Evolutionary conservation across 495 filamentous ascomycete species (phyloP), one percentile per base, ranked within the genome.

Genomic region (Penicillium egyptiacum): DNA sequence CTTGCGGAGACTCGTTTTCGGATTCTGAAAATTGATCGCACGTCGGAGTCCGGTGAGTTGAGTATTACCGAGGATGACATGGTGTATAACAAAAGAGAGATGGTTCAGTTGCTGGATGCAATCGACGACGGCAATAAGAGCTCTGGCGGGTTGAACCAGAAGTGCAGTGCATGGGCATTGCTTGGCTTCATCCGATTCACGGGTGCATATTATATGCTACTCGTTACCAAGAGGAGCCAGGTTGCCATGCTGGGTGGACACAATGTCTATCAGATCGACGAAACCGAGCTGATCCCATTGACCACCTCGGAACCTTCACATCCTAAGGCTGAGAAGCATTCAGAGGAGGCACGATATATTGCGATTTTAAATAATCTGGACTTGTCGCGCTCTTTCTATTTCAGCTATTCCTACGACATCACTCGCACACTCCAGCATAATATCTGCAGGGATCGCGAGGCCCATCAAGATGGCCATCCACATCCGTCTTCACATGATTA

Each of bases 321-420:
- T 22, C 83, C 86, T 63, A 92, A 86, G 67, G 76, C 85, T 14
- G 91, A 97, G 59, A 83, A 86, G 50, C 92, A 96, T 66, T 81
- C 89, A 0, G 94, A 98, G 66, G 94, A 98, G 73, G 83, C 88
- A 47, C 83, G 94, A 44, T 98, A 92, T 69, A 81, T 97, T 42
- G 81, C 84, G 28, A 97, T 96, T 53, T 76, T 98, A 16, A 89
- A 88, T 69, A 95, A 96, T 63, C 80, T 98, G 10, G 94, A 98
- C 68, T 74, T 98, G 43, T 89, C 86, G 3, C 80, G 88, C 31
- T 95, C 89, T 0, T 98, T 98, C 69, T 98, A 98, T 75, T 98
- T 97, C 75, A 97, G 95, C 70, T 96, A 98, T 70, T 94, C 92
- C 3, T 98, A 98, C 72, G 90, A 98, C 65, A 89, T 98, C 66